phyloP scores from a whole-genome alignment of 306 rosid genomes.

The Vicia villosa region DNA sequence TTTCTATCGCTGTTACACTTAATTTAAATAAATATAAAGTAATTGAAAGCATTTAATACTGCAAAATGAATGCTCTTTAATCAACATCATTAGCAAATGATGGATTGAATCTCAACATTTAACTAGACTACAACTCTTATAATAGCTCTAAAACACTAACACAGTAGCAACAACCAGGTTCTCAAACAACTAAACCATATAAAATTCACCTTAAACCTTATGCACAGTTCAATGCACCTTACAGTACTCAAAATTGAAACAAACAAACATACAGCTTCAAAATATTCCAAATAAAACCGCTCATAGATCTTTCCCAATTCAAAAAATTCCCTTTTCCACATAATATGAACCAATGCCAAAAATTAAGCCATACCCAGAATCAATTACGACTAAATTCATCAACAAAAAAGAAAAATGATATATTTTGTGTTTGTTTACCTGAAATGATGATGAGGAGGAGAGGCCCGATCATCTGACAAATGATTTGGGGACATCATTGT shows the following conservation, averaged over 20 bases:
- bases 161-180: constrained; percentile 29
- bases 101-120: neutral
- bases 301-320: neutral
- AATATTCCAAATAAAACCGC: constrained; percentile 14
- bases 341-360: constrained; percentile 8
- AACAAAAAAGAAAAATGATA: neutral
- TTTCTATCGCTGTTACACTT: neutral
- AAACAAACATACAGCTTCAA: neutral
- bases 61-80: neutral
- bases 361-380: constrained; percentile 26
- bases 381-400: neutral
- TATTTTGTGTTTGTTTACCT: constrained; percentile 45
- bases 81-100: neutral
- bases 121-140: neutral
- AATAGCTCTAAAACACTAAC: neutral
- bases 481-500: constrained; percentile 82
- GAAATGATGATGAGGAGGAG: constrained; percentile 62
- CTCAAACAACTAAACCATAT: constrained; percentile 16
- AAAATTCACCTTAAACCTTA: neutral
- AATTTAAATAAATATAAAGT: neutral
- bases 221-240: constrained; percentile 5
- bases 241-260: constrained; percentile 28
- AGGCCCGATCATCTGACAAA: constrained; percentile 72
- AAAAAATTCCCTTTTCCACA: neutral
- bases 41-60: neutral